phyloP scores from a whole-genome alignment of 805 yeast species.

The Yarrowia sp. region DNA sequence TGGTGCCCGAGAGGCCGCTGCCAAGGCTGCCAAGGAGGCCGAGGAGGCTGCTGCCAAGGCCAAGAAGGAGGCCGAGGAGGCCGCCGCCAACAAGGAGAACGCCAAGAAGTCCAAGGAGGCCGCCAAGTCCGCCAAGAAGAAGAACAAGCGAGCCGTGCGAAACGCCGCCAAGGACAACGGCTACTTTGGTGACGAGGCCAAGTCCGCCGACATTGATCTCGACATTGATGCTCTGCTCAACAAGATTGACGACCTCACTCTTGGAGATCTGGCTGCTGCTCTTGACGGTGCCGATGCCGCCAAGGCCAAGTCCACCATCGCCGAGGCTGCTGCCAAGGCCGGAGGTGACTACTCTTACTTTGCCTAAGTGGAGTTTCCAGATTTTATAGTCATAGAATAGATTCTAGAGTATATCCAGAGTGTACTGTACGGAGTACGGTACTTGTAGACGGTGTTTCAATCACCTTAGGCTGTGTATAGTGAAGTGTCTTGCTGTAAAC shows the following conservation, averaged over 20 bases:
- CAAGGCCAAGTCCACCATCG: slow-evolving; percentile 64
- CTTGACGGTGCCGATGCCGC: slow-evolving; percentile 62
- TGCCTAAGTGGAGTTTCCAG: not conserved
- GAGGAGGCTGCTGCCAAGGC: slow-evolving; percentile 87
- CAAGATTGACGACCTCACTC: slow-evolving; percentile 76
- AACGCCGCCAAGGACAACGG: slow-evolving; percentile 78
- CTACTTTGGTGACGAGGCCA: slow-evolving; percentile 75
- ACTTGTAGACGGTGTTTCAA: too few species aligned
- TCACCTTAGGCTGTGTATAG: too few species aligned
- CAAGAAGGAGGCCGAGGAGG: slow-evolving; percentile 73
- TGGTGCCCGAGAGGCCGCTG: slow-evolving; percentile 96
- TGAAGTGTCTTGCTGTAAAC: too few species aligned
- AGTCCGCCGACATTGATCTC: slow-evolving; percentile 64
- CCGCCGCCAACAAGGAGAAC: slow-evolving; percentile 70
- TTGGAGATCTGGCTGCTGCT: slow-evolving; percentile 75
- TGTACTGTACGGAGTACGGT: too few species aligned
- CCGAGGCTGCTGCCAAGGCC: slow-evolving; percentile 62
- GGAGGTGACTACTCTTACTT: slow-evolving; percentile 39
- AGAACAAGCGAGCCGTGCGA: slow-evolving; percentile 90
- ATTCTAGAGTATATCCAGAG: not conserved
- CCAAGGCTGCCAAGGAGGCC: slow-evolving; percentile 81
- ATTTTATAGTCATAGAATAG: slow-evolving; percentile 4
- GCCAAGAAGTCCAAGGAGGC: slow-evolving; percentile 96
- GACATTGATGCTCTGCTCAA: slow-evolving; percentile 84
- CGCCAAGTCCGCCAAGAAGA: slow-evolving; percentile 89